These are phyloP conservation scores for Alternaria sp. DNA, from an alignment of 2,329 filamentous ascomycete species.

Conservation along the genomic window DNA sequence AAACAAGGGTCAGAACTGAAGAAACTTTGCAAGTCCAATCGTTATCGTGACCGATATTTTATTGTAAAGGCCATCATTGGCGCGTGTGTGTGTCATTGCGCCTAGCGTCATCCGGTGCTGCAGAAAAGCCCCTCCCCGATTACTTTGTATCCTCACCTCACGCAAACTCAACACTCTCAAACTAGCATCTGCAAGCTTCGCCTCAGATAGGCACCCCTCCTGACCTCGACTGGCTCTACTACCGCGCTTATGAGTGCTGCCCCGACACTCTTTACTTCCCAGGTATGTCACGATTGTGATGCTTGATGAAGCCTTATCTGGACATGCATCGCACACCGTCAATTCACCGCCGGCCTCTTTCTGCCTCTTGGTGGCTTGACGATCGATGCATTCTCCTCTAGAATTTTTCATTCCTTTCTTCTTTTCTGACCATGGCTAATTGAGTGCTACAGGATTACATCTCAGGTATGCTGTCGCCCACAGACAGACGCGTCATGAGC, in stretches of 20 bases:
- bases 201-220: slow-evolving; percentile 27
- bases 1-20: not conserved
- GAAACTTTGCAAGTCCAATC: slow-evolving; percentile 4
- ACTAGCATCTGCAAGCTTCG: slow-evolving; percentile 3
- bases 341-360: slow-evolving; percentile 29
- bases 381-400: slow-evolving; percentile 15
- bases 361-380: slow-evolving; percentile 15
- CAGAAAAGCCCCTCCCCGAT: slow-evolving; percentile 6
- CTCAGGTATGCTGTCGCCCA: slow-evolving; percentile 60
- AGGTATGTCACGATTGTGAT: slow-evolving; percentile 54
- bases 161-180: slow-evolving; percentile 4
- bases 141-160: slow-evolving; percentile 4
- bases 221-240: slow-evolving; percentile 36
- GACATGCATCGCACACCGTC: slow-evolving; percentile 41
- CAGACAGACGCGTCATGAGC: slow-evolving; percentile 24
- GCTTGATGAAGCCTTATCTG: slow-evolving; percentile 40
- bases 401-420: slow-evolving; percentile 10
- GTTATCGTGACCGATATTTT: slow-evolving; percentile 6
- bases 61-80: slow-evolving; percentile 3
- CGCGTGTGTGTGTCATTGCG: slow-evolving; percentile 6
- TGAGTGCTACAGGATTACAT: slow-evolving; percentile 66
- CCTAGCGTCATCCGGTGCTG: slow-evolving; percentile 4
- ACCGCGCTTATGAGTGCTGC: slow-evolving; percentile 60
- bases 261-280: slow-evolving; percentile 62
- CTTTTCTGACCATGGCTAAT: slow-evolving; percentile 45